phyloP scores from a whole-genome alignment of 306 rosid species.

The Lupinus albus region DNA sequence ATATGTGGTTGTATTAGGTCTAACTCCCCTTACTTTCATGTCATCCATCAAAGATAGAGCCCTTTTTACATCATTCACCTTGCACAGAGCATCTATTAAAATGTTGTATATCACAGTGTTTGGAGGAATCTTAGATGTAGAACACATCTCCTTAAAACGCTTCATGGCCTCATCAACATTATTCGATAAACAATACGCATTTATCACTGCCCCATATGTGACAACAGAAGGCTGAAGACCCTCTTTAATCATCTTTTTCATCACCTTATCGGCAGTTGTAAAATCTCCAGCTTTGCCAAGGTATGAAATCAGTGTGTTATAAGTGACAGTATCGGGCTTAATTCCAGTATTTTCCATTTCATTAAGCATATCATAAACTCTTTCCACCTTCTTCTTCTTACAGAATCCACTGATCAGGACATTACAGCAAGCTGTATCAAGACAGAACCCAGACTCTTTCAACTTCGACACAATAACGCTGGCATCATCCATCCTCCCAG shows the following conservation, averaged over 20 bases:
- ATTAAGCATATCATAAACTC: constrained; percentile 56
- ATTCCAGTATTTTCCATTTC: constrained; percentile 69
- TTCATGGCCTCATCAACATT: constrained; percentile 61
- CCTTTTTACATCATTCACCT: constrained; percentile 46
- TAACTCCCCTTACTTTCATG: constrained; percentile 63
- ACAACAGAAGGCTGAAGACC: constrained; percentile 63
- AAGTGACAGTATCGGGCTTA: constrained; percentile 71
- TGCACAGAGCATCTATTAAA: constrained; percentile 69
- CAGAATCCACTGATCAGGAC: constrained; percentile 71
- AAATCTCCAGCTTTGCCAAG: constrained; percentile 64
- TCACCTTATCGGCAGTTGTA: constrained; percentile 42
- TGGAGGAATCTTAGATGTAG: constrained; percentile 58
- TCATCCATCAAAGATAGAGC: constrained; percentile 65
- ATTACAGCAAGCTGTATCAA: constrained; percentile 66
- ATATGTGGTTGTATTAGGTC: constrained; percentile 60
- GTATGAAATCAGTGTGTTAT: constrained; percentile 70
- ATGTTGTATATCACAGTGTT: constrained; percentile 66
- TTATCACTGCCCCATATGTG: constrained; percentile 74
- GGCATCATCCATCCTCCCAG: constrained; percentile 86
- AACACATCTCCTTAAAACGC: constrained; percentile 60
- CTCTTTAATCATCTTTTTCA: constrained; percentile 62
- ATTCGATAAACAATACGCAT: constrained; percentile 63
- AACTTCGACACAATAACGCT: constrained; percentile 57
- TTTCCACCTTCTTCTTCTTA: constrained; percentile 61
- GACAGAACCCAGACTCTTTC: constrained; percentile 68